A percentile compares a stretch with the other conserved stretches of the same genome.
These are phyloP conservation scores for Lithohypha guttulata DNA, from an alignment of 2,329 filamentous ascomycete species.

Conservation along the genomic window DNA sequence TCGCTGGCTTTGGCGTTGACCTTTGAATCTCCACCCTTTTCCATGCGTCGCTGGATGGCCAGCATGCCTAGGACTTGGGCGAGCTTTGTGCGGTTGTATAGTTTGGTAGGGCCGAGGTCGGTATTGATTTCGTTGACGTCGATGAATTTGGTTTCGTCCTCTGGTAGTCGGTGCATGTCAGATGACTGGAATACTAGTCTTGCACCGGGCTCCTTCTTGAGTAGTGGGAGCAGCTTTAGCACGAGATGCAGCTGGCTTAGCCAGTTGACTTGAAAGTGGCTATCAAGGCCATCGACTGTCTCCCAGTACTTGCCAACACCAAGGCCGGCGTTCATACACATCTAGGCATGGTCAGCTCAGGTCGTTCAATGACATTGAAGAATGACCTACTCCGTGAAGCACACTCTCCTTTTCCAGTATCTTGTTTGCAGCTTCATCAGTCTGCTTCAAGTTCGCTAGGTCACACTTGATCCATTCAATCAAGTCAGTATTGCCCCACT, in stretches of 20 bases:
- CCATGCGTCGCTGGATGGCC: conserved; percentile 32
- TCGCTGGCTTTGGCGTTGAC: conserved; percentile 12
- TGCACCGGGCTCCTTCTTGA: conserved; percentile 35
- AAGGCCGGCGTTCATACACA: conserved; percentile 41
- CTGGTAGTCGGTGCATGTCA: conserved; percentile 36
- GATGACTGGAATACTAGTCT: conserved; percentile 41
- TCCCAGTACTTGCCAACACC: conserved; percentile 40
- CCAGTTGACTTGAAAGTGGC: conserved; percentile 42
- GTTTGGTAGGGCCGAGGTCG: conserved; percentile 37
- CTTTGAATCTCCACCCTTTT: conserved; percentile 29
- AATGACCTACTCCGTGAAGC: no score
- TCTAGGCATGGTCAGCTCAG: conserved; percentile 33
- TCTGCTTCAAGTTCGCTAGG: conserved; percentile 36
- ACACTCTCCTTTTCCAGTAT: conserved; percentile 33
- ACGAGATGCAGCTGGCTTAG: conserved; percentile 41
- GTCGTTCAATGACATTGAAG: no score
- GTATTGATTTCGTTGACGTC: conserved; percentile 39
- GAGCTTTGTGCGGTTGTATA: conserved; percentile 43
- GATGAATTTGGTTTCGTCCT: conserved; percentile 31
- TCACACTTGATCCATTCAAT: conserved; percentile 39
- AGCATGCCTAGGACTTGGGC: conserved; percentile 39
- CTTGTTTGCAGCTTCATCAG: conserved; percentile 35
- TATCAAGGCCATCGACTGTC: conserved; percentile 41
- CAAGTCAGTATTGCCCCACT: conserved; percentile 35
- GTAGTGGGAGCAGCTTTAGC: conserved; percentile 36